These are phyloP conservation scores for Leccinum pellstonianum DNA, from an alignment of 768 basidiomycete genomes.

Conservation along the genomic window DNA sequence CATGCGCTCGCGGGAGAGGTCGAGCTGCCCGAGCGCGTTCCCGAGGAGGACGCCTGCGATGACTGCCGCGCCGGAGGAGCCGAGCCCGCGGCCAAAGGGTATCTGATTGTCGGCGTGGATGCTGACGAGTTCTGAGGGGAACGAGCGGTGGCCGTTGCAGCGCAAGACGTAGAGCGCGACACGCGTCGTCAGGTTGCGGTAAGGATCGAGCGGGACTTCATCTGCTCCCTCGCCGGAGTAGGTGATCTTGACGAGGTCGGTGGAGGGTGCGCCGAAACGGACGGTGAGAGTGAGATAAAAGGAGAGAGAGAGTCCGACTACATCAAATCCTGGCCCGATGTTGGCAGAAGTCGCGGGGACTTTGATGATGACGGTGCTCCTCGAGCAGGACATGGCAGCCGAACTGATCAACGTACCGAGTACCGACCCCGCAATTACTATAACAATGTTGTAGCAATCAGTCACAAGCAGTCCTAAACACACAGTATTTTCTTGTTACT, in stretches of 20 bases:
- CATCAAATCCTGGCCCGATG: slow-evolving; percentile 98
- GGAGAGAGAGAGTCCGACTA: slow-evolving; percentile 95
- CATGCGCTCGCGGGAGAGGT: slow-evolving; percentile 66
- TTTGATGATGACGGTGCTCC: slow-evolving; percentile 59
- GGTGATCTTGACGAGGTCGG: slow-evolving; percentile 57
- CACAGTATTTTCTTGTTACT: neutral
- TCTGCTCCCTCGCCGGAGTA: slow-evolving; percentile 88
- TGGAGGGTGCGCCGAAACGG: slow-evolving; percentile 38
- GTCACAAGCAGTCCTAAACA: neutral
- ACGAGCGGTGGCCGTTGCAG: slow-evolving; percentile 70
- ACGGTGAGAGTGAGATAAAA: slow-evolving; percentile 79
- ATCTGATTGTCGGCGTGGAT: slow-evolving; percentile 90
- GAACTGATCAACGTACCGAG: neutral
- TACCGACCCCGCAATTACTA: neutral
- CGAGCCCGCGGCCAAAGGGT: slow-evolving; percentile 95
- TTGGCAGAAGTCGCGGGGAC: slow-evolving; percentile 99
- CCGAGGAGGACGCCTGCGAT: slow-evolving; percentile 94
- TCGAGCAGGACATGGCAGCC: slow-evolving; percentile 20
- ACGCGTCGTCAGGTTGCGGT: slow-evolving; percentile 96
- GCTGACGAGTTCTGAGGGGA: slow-evolving; percentile 65
- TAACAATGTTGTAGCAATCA: neutral
- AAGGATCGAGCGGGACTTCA: slow-evolving; percentile 91
- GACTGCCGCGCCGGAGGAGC: slow-evolving; percentile 98
- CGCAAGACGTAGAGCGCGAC: slow-evolving; percentile 98
- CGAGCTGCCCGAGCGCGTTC: slow-evolving; percentile 73